Evolutionary conservation across 2,329 filamentous ascomycete species (phyloP).

Genomic region (Aspergillus sp.): DNA sequence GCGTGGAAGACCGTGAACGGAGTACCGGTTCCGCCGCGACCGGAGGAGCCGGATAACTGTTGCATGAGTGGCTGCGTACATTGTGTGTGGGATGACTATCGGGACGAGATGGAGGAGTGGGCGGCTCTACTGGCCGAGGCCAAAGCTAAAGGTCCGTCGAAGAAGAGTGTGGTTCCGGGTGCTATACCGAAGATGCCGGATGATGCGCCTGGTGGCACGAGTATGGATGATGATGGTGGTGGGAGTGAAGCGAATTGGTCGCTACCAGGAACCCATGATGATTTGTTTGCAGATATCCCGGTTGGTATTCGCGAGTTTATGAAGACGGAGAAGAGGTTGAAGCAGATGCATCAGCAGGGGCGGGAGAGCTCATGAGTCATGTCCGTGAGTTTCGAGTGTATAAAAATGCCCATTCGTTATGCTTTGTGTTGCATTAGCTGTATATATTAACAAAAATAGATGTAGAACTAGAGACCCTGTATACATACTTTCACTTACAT

Average conservation of each 20-base stretch:
- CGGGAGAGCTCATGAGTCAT: constrained; percentile 39
- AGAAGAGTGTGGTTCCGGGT: constrained; percentile 34
- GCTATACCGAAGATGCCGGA: constrained; percentile 46
- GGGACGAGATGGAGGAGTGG: constrained; percentile 94
- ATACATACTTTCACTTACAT: neutral
- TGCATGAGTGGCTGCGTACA: constrained; percentile 99
- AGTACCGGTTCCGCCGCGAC: constrained; percentile 79
- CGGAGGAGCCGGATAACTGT: constrained; percentile 93
- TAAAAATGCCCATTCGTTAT: neutral
- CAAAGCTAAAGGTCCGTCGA: constrained; percentile 41
- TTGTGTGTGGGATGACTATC: constrained; percentile 91
- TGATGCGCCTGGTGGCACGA: constrained; percentile 57
- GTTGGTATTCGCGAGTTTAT: constrained; percentile 97
- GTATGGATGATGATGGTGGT: constrained; percentile 81
- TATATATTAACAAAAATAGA: neutral
- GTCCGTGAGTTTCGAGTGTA: neutral
- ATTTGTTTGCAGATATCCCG: constrained; percentile 78
- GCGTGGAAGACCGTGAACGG: constrained; percentile 69
- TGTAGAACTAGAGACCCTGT: neutral
- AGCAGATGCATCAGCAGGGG: constrained; percentile 69
- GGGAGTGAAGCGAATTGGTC: constrained; percentile 73
- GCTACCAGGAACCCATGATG: constrained; percentile 51
- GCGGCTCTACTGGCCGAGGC: constrained; percentile 68
- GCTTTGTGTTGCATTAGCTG: neutral
- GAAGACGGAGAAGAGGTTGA: constrained; percentile 91